Conservation (phyloP, 306 rosid species). For the Ceratonia siliqua region DNA sequence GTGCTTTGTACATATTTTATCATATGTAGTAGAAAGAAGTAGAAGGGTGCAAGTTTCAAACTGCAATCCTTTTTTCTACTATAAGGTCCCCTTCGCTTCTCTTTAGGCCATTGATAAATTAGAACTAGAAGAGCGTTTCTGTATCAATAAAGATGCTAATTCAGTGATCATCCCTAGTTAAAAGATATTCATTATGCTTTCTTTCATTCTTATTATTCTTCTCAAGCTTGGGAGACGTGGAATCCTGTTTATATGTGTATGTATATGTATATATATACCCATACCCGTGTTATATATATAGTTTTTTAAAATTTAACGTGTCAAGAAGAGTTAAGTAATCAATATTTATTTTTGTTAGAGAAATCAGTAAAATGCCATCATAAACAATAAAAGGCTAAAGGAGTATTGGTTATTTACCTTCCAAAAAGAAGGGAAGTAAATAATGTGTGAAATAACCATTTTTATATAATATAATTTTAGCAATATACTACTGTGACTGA, state of each 20-base stretch:
- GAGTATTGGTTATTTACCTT: too few species aligned
- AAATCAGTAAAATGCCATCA: neutral
- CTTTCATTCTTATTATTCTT: neutral
- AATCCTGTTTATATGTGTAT: too few species aligned
- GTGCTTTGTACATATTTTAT: conserved; percentile 35
- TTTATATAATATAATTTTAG: neutral
- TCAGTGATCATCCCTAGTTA: neutral
- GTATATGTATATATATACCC: too few species aligned
- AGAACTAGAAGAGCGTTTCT: neutral
- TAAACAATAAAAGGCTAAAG: neutral
- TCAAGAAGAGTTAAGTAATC: too few species aligned
- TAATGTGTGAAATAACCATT: neutral
- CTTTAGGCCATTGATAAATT: neutral
- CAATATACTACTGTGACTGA: neutral
- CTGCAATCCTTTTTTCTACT: neutral
- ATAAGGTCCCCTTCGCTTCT: neutral
- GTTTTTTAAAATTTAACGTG: too few species aligned
- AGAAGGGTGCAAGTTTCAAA: conserved; percentile 20
- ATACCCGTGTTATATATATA: too few species aligned
- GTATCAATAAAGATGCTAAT: neutral
- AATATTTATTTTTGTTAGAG: neutral
- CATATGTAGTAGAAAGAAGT: neutral
- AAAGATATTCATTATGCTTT: neutral
- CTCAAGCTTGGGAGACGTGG: neutral
- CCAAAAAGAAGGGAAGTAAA: neutral